Base-by-base conservation (phyloP, 2,329 filamentous ascomycete genomes). In the Pleoardoris graminearum region DNA sequence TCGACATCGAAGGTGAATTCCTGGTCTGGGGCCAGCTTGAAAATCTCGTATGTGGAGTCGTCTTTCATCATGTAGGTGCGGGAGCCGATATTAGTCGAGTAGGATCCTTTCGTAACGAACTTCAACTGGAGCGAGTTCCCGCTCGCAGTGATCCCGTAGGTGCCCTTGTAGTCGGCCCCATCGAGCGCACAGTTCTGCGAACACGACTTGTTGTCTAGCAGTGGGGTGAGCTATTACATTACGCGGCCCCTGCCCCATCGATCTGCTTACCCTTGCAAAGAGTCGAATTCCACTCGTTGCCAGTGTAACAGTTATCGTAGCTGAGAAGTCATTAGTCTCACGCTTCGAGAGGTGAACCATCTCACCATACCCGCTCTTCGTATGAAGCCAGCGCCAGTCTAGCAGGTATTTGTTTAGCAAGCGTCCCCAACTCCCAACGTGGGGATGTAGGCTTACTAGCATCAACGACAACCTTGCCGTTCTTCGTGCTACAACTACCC, bases 371-470 rank as follows among this genome's bases (percentile, higher is more conserved):
- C 64, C 59, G 14, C 43, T 54, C 50, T 59, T 65, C 25, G 52
- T 54, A 51, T 84, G 80, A 45, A 82, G 68, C 82, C 82, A 84
- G 48, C 82, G 77, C 81, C 81, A 85, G 72, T 84, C 43, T 46
- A 17, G 19, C 11, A 12, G 7, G 8, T 12, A 27, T 46, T n/a
- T n/a, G n/a, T n/a, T n/a, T n/a, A n/a, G n/a, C n/a, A n/a, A n/a
- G n/a, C n/a, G n/a, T n/a, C n/a, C n/a, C n/a, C n/a, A n/a, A n/a
- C n/a, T n/a, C n/a, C n/a, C n/a, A 12, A n/a, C 16, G 7, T 8
- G n/a, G 2, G 1, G 21, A 19, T 27, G 19, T 14, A 7, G 14
- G 16, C 43, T 46, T 27, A 46, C 43, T 84, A 55, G 80, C 62
- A 61, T 85, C 82, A 60, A 86, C 71, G 48, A 81, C 80, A 45